Evolutionary conservation across 345 rosid species (phyloP).

Genomic region (Eucalyptus cladocalyx): DNA sequence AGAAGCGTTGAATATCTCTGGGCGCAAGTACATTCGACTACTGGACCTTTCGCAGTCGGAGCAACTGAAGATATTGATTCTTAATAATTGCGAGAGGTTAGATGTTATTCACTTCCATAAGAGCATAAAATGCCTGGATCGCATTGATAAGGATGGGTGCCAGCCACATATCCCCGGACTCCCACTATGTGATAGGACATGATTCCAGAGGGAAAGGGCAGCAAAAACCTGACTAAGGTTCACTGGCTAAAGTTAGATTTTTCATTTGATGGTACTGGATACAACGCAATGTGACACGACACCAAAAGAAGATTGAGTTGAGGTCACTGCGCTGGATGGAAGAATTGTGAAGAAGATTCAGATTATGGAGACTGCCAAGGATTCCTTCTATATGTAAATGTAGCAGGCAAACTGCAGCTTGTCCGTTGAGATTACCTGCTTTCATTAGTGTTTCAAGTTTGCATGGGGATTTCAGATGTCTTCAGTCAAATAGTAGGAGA

Average conservation of each 20-base stretch:
- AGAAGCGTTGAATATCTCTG: no score
- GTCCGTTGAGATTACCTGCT: no score
- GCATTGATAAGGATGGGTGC: rapidly evolving
- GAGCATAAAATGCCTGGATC: rapidly evolving
- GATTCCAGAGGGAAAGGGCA: neutral
- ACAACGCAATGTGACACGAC: rapidly evolving
- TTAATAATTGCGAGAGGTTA: no score
- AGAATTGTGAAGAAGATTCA: no score
- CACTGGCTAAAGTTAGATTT: neutral
- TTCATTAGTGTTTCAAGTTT: neutral
- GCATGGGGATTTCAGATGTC: no score
- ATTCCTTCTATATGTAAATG: neutral
- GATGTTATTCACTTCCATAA: rapidly evolving
- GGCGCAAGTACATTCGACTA: rapidly evolving
- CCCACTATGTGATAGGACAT: rapidly evolving
- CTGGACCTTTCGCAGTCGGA: neutral
- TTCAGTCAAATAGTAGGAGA: no score
- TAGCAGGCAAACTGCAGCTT: no score
- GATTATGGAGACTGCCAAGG: no score
- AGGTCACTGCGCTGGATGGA: no score
- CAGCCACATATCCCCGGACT: no score
- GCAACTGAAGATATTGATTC: neutral
- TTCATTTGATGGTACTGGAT: no score
- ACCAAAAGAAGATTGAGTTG: no score
- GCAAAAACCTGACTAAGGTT: neutral